phyloP scores from a whole-genome alignment of 768 basidiomycete genomes.

The Tricholoma matsutake region DNA sequence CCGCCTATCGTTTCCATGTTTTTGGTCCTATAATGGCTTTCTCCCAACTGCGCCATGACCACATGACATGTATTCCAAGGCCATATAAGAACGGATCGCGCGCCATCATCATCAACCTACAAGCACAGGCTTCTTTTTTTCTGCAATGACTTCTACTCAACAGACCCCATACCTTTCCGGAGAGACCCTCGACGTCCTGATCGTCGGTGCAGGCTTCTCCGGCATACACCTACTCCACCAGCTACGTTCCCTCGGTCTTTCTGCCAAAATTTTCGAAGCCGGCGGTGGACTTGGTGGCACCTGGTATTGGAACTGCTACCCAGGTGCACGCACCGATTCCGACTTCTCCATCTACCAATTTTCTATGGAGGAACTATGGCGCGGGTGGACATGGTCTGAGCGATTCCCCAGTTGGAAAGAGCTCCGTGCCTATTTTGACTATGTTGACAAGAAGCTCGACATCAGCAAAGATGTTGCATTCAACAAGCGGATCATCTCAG shows the following conservation, averaged over 20 bases:
- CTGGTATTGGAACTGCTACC: constrained; percentile 23
- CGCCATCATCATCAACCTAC: too few relatives aligned
- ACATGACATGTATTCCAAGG: too few relatives aligned
- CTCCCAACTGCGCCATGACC: too few relatives aligned
- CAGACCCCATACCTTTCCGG: too few relatives aligned
- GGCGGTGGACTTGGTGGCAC: constrained; percentile 20
- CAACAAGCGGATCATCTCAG: constrained; percentile 20
- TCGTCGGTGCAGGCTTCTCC: background rate
- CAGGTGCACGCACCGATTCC: constrained; percentile 16
- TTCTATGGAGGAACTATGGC: constrained; percentile 23
- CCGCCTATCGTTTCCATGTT: too few relatives aligned
- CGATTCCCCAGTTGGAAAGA: constrained; percentile 15
- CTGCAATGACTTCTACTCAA: too few relatives aligned
- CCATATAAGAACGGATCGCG: too few relatives aligned
- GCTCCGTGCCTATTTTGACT: constrained; percentile 21
- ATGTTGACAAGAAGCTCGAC: constrained; percentile 22
- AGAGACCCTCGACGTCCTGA: too few relatives aligned
- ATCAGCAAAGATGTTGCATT: constrained; percentile 20
- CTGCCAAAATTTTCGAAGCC: constrained; percentile 17
- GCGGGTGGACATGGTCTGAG: constrained; percentile 21
- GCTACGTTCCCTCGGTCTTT: constrained; percentile 5
- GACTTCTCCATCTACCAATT: constrained; percentile 23
- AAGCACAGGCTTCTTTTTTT: too few relatives aligned
- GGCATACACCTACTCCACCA: constrained; percentile 18
- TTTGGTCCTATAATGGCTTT: too few relatives aligned